Conservation (phyloP, 2,329 filamentous ascomycete genomes). For the Boeremia lycopersici region DNA sequence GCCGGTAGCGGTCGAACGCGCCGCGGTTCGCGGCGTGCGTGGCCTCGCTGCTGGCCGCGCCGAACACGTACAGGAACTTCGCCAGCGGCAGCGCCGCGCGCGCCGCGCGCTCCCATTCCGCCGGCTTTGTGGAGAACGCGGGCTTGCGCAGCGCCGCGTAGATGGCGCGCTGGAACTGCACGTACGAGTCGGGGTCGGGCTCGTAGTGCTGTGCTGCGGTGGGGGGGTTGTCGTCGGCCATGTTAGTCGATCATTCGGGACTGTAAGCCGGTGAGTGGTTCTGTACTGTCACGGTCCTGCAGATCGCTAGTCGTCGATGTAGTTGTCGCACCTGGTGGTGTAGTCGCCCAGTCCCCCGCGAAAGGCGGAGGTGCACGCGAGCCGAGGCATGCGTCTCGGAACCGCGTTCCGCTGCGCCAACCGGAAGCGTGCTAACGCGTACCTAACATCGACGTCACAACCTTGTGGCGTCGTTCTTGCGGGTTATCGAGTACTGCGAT, state of each 20-base stretch:
- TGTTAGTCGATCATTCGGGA: background rate
- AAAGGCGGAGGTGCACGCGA: conserved; percentile 8
- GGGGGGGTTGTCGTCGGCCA: conserved; percentile 13
- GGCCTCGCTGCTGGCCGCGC: conserved; percentile 46
- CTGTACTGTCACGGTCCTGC: too few relatives aligned
- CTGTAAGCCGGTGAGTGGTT: too few relatives aligned
- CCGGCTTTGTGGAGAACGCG: conserved; percentile 49
- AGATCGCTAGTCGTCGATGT: too few relatives aligned
- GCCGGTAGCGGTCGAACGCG: conserved; percentile 48
- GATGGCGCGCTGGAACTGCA: conserved; percentile 45
- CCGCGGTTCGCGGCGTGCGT: conserved; percentile 47
- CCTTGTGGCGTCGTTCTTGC: too few relatives aligned
- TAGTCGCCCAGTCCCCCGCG: too few relatives aligned
- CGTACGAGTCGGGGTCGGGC: conserved; percentile 45
- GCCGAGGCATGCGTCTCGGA: conserved; percentile 4
- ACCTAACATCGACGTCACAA: too few relatives aligned
- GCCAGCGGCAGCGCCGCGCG: conserved; percentile 39
- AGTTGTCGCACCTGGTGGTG: too few relatives aligned
- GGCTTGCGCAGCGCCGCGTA: conserved; percentile 47
- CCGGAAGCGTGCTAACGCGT: too few relatives aligned
- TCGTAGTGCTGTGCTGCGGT: conserved; percentile 28
- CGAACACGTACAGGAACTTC: conserved; percentile 50
- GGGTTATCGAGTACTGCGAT: too few relatives aligned
- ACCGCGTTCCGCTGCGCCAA: background rate
- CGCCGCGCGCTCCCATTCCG: conserved; percentile 48